Percentiles rank a stretch among this genome's conserved stretches.
Conservation (phyloP, 495 filamentous ascomycete genomes). For the Bacidia gigantensis region DNA sequence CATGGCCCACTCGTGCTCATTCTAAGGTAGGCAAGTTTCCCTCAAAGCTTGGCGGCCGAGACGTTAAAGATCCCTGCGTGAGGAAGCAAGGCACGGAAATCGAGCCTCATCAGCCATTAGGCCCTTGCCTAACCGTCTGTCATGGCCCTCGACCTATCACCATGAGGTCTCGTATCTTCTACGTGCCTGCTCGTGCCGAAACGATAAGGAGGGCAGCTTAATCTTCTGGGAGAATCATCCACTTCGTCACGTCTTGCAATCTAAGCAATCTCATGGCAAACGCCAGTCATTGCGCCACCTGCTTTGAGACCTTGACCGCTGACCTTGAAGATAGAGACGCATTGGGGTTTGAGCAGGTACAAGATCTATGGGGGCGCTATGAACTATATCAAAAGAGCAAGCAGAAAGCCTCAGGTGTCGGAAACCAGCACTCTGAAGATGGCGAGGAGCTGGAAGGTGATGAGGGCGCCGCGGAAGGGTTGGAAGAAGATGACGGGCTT, state of each 20-base stretch:
- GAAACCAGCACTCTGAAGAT: slow-evolving; percentile 13
- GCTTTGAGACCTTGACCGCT: slow-evolving; percentile 71
- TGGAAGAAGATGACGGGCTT: slow-evolving; percentile 14
- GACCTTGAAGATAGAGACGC: slow-evolving; percentile 45
- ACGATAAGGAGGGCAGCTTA: too few relatives aligned
- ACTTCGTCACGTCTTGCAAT: too few relatives aligned
- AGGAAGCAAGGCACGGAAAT: neutral
- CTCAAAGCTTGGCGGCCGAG: neutral
- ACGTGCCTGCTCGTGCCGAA: too few relatives aligned
- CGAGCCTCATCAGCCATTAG: neutral
- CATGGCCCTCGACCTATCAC: too few relatives aligned
- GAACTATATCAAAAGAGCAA: slow-evolving; percentile 24
- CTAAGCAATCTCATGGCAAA: too few relatives aligned
- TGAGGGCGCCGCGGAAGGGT: slow-evolving; percentile 4
- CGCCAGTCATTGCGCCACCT: slow-evolving; percentile 71
- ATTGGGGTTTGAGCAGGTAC: slow-evolving; percentile 47
- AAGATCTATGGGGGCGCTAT: slow-evolving; percentile 55
- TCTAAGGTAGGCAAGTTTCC: too few relatives aligned
- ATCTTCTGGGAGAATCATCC: too few relatives aligned
- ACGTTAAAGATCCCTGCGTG: neutral
- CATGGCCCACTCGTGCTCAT: too few relatives aligned
- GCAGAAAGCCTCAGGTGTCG: slow-evolving; percentile 25
- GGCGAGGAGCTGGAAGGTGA: slow-evolving; percentile 15
- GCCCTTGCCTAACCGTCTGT: too few relatives aligned
- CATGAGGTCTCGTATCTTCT: neutral